Base-by-base conservation (phyloP, 2,329 filamentous ascomycete species). In the Fusarium heterosporum region DNA sequence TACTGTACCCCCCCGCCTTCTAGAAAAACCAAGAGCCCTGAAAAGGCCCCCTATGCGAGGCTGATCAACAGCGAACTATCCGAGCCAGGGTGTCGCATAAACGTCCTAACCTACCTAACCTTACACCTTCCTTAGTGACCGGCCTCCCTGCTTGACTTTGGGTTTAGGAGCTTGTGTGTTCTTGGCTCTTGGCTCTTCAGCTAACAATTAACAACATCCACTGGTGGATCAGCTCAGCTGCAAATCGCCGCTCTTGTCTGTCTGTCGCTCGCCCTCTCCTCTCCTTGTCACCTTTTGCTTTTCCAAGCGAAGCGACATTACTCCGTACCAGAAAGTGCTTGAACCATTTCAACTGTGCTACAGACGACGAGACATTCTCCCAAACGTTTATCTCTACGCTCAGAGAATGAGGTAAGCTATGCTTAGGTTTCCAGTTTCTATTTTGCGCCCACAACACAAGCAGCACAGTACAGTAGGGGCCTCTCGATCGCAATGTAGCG, bases 1-100 rank as follows among this genome's bases (percentile, higher is more conserved):
- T 60, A 34, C n/a, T n/a, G n/a, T 8, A 34, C 13, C 55, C 50
- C 65, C 57, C 67, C 61, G 52, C 62, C 71, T 73, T 73, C 71
- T 73, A 73, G 71, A 73, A 73, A 68, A 68, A 61, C 49, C 53
- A 29, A 55, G 53, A 64, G 52, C 52, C 64, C 59, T 59, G 50
- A 62, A 59, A 41, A 51, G 48, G 66, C 64, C 69, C 69, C 68
- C 69, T 72, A 73, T 73, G 71, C 71, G 71, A 73, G 71, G 71
- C 69, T 72, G 71, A 73, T 73, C 71, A 68, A 34, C 64, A 72
- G 54, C 56, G 50, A 63, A 62, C 70, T 59, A 62, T 57, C 67
- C 62, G 41, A 57, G 46, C 64, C 51, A 69, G 70, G 71, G 71
- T 73, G 69, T 69, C 61, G 49, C 64, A 67, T 71, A 63, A 66